Base-by-base conservation (phyloP, 2,329 filamentous ascomycete genomes). In the Sporothrix phasma region DNA sequence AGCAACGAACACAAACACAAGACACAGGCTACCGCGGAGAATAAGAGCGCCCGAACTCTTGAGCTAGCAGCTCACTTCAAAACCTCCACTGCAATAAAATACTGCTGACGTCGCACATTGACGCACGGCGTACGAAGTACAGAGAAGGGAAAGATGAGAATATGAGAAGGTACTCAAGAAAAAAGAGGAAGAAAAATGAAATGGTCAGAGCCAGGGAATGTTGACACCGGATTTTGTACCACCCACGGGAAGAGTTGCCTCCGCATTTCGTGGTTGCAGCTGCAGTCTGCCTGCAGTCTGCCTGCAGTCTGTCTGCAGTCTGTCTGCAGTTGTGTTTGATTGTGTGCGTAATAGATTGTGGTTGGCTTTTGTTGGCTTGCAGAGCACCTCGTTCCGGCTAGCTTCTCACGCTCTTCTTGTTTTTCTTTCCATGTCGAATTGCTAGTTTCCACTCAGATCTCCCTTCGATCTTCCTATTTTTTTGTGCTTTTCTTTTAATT, bases 231-330 rank as follows among this genome's bases (percentile, higher is more conserved):
- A 59, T 10, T 37, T 15, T 46, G 62, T 64, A 11, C 62, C 11
- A 60, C 62, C 3, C 13, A 47, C 62, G 54, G 62, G 54, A 64
- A 53, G 54, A 64, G 54, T 53, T 64, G 54, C 62, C 62, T 53
- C 58, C 43, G 58, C 58, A 22, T 46, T 49, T 17, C n/a, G n/a
- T n/a, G n/a, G n/a, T n/a, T n/a, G n/a, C n/a, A n/a, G n/a, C n/a
- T n/a, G n/a, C n/a, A n/a, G n/a, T 19, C 10, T 22, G 1, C 26
- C 56, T 59, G 22, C 34, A 31, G 6, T 11, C 34, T 24, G 31
- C 37, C 11, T 29, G 22, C 17, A 13, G 49, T 19, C 10, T 37
- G 17, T 37, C 29, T 13, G 34, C 34, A 37, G 11, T 37, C 34
- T 37, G 11, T 37, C 34, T 37, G 34, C 10, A 13, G 13, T 17